Percentiles rank a stretch among this genome's conserved stretches.
phyloP scores from a whole-genome alignment of 2,329 filamentous ascomycete species.

The Aspergillus sp. region DNA sequence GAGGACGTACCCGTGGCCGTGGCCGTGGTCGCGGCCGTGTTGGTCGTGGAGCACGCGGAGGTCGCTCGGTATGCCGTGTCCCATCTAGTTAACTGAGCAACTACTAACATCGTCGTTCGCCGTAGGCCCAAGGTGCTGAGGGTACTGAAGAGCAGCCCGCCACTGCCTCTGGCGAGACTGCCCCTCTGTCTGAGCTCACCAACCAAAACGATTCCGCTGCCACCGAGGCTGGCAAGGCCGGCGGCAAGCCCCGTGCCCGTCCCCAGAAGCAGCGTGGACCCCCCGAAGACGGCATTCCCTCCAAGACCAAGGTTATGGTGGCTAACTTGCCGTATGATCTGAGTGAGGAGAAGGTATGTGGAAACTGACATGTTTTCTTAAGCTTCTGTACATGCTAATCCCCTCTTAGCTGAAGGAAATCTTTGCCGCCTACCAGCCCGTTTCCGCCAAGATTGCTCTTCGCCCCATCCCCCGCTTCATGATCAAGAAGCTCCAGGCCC shows the following conservation, averaged over 20 bases:
- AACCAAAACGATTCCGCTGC: constrained; percentile 33
- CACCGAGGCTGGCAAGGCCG: constrained; percentile 46
- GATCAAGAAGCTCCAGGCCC: constrained; percentile 99
- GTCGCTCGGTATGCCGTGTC: constrained; percentile 54
- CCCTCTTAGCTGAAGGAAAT: constrained; percentile 84
- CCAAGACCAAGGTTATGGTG: constrained; percentile 99
- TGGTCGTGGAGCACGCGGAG: constrained; percentile 67
- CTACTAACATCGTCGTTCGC: neutral
- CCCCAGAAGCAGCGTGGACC: constrained; percentile 83
- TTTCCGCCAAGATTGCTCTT: constrained; percentile 96
- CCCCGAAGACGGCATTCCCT: constrained; percentile 93
- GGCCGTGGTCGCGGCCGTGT: constrained; percentile 65
- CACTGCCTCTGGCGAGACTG: constrained; percentile 20
- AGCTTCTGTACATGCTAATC: constrained; percentile 26
- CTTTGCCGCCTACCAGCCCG: constrained; percentile 87
- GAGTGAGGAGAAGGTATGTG: constrained; percentile 86
- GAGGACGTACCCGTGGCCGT: constrained; percentile 63
- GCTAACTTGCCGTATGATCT: constrained; percentile 98
- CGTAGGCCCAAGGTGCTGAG: constrained; percentile 24
- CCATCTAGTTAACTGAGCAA: neutral
- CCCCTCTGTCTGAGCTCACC: constrained; percentile 21
- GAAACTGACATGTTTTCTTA: neutral
- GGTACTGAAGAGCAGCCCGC: constrained; percentile 23
- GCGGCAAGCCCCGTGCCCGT: constrained; percentile 46
- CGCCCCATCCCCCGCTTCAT: constrained; percentile 99